A percentile compares a stretch with the other conserved stretches of the same genome.
Conservation (phyloP, 176 grass and related monocot species). For the Avena insularis region DNA sequence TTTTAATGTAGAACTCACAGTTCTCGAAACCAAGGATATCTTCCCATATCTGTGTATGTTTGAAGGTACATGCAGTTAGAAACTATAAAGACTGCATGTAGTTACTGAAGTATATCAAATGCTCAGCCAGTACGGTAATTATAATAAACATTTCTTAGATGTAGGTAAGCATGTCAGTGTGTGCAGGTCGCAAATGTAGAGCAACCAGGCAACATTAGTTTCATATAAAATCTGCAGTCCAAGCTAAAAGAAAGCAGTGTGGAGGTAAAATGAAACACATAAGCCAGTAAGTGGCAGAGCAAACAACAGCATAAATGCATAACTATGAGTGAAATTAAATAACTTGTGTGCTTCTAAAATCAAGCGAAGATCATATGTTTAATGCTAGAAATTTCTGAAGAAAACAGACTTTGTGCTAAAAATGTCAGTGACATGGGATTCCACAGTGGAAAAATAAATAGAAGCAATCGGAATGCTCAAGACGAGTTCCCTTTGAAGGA, state of each 20-base stretch:
- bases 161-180: neutral
- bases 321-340: neutral
- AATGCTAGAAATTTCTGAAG: neutral
- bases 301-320: neutral
- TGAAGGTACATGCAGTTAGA: conserved; percentile 13
- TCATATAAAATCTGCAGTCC: conserved; percentile 2
- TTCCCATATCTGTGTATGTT: conserved; percentile 71
- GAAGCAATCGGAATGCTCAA: conserved; percentile 10
- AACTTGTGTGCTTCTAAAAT: conserved; percentile 11
- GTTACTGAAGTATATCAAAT: conserved; percentile 6
- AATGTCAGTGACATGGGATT: neutral
- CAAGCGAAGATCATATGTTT: neutral
- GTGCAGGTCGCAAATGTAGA: conserved; percentile 4
- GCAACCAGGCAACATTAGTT: neutral
- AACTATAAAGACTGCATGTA: conserved; percentile 25
- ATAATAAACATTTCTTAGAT: neutral
- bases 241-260: neutral
- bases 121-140: neutral
- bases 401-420: conserved; percentile 8
- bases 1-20: conserved; percentile 88
- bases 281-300: neutral
- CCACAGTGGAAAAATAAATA: conserved; percentile 13
- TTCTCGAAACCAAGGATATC: conserved; percentile 89
- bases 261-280: neutral
- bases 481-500: neutral